Evolutionary conservation across 2,329 filamentous ascomycete species (phyloP).

Genomic region (Fusarium haematococcum): DNA sequence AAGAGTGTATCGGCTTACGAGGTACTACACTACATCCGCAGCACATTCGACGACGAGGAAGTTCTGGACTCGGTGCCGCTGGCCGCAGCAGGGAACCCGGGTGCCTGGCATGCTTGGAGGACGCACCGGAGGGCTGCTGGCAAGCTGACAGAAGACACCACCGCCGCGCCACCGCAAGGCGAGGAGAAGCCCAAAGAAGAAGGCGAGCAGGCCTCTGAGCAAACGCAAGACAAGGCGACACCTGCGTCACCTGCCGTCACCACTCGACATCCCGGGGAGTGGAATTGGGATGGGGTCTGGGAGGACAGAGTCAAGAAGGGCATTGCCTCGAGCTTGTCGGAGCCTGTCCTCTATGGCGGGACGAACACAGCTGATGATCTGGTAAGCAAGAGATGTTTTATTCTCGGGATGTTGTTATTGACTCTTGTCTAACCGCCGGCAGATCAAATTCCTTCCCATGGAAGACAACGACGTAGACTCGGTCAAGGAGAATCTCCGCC

Average conservation of each 20-base stretch:
- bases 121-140: slow-evolving; percentile 66
- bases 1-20: slow-evolving; percentile 69
- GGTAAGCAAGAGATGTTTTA: slow-evolving; percentile 61
- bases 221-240: slow-evolving; percentile 26
- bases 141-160: slow-evolving; percentile 38
- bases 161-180: background rate
- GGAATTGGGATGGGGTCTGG: slow-evolving; percentile 99
- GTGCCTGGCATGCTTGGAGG: slow-evolving; percentile 95
- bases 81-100: slow-evolving; percentile 86
- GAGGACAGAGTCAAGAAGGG: slow-evolving; percentile 87
- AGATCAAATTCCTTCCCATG: slow-evolving; percentile 77
- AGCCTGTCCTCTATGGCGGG: slow-evolving; percentile 81
- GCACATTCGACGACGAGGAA: slow-evolving; percentile 81
- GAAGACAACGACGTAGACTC: slow-evolving; percentile 69
- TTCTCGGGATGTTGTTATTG: background rate
- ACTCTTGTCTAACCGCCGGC: slow-evolving; percentile 23
- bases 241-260: slow-evolving; percentile 6
- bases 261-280: slow-evolving; percentile 73
- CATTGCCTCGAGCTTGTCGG: slow-evolving; percentile 80
- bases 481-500: slow-evolving; percentile 69
- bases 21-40: slow-evolving; percentile 83
- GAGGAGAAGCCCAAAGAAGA: background rate
- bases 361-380: slow-evolving; percentile 74
- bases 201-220: slow-evolving; percentile 11
- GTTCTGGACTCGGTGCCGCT: slow-evolving; percentile 84